Conservation (phyloP, 2,329 filamentous ascomycete species). For the Coniochaeta hoffmannii region DNA sequence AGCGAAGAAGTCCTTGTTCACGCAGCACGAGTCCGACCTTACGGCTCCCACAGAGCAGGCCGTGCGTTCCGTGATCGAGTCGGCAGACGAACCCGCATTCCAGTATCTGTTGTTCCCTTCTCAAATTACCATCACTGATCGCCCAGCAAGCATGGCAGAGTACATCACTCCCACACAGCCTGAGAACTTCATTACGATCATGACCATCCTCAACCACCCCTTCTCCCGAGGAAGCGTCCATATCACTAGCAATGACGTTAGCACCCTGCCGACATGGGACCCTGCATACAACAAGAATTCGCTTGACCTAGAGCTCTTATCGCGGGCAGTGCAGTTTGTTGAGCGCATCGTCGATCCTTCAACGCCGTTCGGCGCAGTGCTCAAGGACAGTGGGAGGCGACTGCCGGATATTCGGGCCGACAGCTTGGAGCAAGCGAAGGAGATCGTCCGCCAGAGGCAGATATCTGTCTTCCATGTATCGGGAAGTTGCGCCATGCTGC, state of each 20-base stretch:
- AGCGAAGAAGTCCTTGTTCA: slow-evolving; percentile 17
- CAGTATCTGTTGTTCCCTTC: slow-evolving; percentile 27
- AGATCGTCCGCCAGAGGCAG: slow-evolving; percentile 24
- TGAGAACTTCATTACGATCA: slow-evolving; percentile 39
- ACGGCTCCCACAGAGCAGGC: slow-evolving; percentile 10
- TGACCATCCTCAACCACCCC: slow-evolving; percentile 44
- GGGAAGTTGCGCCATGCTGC: slow-evolving; percentile 30
- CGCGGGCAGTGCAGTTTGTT: slow-evolving; percentile 11
- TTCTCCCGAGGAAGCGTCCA: slow-evolving; percentile 41
- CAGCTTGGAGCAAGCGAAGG: slow-evolving; percentile 25
- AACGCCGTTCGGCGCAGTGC: slow-evolving; percentile 12
- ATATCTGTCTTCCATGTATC: slow-evolving; percentile 37
- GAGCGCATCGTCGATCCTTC: slow-evolving; percentile 9
- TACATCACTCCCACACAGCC: slow-evolving; percentile 22
- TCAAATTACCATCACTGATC: slow-evolving; percentile 17
- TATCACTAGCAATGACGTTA: slow-evolving; percentile 16
- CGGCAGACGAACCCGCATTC: slow-evolving; percentile 20
- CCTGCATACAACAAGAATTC: slow-evolving; percentile 32
- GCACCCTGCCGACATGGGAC: slow-evolving; percentile 22
- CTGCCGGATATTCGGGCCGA: slow-evolving; percentile 23
- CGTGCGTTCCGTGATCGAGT: slow-evolving; percentile 20
- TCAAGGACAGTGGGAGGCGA: slow-evolving; percentile 30
- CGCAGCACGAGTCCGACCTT: slow-evolving; percentile 13
- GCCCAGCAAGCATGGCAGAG: slow-evolving; percentile 17
- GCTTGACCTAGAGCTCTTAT: slow-evolving; percentile 13